These are phyloP conservation scores for Rugosomyces carneus DNA, from an alignment of 1,284 basidiomycete species.

Conservation along the genomic window DNA sequence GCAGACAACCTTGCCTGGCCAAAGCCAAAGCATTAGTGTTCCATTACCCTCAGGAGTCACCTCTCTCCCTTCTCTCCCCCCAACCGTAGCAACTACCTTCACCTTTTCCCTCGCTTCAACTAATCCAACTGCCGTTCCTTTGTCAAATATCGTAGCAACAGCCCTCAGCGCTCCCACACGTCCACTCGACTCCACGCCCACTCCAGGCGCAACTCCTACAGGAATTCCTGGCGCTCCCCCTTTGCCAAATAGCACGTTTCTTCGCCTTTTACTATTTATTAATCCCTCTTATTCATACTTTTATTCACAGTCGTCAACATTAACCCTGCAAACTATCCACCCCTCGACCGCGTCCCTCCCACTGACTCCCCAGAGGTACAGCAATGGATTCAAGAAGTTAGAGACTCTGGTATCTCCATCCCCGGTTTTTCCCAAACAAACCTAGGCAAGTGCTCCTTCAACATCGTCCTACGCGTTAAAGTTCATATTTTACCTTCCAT, in stretches of 20 bases:
- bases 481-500: conserved; percentile 3
- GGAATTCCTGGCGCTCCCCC: conserved; percentile 34
- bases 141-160: conserved; percentile 18
- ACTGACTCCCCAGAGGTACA: conserved; percentile 65
- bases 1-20: neutral
- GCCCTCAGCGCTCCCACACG: conserved; percentile 16
- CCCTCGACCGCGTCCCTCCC: conserved; percentile 63
- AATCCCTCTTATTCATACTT: neutral
- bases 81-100: conserved; percentile 19
- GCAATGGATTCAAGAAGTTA: conserved; percentile 65
- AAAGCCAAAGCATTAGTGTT: neutral
- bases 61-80: neutral
- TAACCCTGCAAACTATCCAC: conserved; percentile 55
- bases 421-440: conserved; percentile 45
- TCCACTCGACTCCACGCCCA: conserved; percentile 25
- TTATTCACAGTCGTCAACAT: conserved; percentile 35
- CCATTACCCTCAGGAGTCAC: conserved; percentile 8
- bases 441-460: conserved; percentile 31
- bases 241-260: conserved; percentile 33
- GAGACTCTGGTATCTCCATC: conserved; percentile 46
- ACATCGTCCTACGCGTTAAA: neutral
- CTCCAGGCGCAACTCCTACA: conserved; percentile 32
- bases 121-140: conserved; percentile 38
- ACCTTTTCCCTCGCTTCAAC: conserved; percentile 40
- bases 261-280: neutral